Conservation (phyloP, 2,329 filamentous ascomycete species). For the Diaporthe sp. region DNA sequence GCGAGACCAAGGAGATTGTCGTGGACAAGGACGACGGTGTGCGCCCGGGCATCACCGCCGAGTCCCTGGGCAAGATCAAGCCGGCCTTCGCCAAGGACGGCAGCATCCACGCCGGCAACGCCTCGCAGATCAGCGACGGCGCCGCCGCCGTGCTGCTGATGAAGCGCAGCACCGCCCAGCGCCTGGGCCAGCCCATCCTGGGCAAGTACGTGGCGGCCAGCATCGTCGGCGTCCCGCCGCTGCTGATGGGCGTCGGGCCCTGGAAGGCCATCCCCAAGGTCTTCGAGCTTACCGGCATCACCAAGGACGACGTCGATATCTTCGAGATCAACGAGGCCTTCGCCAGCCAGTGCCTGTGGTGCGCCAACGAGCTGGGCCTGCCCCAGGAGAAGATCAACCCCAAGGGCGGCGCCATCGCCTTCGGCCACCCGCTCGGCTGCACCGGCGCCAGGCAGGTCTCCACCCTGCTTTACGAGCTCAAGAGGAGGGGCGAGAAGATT, state of each 20-base stretch:
- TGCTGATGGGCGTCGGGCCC: constrained; percentile 96
- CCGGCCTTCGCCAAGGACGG: constrained; percentile 93
- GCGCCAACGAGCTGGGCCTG: constrained; percentile 86
- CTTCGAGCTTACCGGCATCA: constrained; percentile 87
- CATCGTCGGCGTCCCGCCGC: constrained; percentile 88
- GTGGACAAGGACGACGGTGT: constrained; percentile 91
- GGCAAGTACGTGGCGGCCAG: constrained; percentile 92
- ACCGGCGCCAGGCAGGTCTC: constrained; percentile 95
- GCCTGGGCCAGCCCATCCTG: constrained; percentile 87
- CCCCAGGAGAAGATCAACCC: constrained; percentile 93
- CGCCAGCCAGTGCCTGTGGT: constrained; percentile 94
- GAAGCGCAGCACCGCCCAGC: constrained; percentile 91
- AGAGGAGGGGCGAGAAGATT: constrained; percentile 84
- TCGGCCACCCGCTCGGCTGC: constrained; percentile 94
- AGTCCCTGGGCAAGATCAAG: constrained; percentile 91
- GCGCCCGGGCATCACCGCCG: constrained; percentile 84
- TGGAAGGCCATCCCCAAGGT: constrained; percentile 97
- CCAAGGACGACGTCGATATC: constrained; percentile 92
- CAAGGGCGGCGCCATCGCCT: constrained; percentile 96
- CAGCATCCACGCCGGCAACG: constrained; percentile 95
- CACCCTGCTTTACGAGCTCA: constrained; percentile 90
- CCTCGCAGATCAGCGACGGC: constrained; percentile 94
- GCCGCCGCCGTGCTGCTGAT: constrained; percentile 95
- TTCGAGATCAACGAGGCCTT: constrained; percentile 99
- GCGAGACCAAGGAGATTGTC: constrained; percentile 84